A percentile compares a stretch with the other conserved stretches of the same genome.
Evolutionary conservation across 2,329 filamentous ascomycete genomes (phyloP).

Genomic region (Blumeriella jaapii): DNA sequence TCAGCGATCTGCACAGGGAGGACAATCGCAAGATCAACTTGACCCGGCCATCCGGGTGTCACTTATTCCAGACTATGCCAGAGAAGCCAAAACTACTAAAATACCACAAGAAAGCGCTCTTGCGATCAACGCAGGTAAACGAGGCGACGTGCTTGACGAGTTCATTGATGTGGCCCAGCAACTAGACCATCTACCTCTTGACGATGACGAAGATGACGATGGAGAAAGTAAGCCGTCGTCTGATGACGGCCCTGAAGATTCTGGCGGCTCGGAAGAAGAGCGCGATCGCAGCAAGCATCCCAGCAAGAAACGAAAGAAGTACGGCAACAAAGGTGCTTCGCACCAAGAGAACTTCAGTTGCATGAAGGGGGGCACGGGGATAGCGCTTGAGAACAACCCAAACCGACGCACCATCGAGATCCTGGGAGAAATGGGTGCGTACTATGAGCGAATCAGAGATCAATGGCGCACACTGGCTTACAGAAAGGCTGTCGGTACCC

Average conservation of each 20-base stretch:
- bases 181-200: slow-evolving; percentile 46
- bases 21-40: background rate
- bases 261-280: slow-evolving; percentile 27
- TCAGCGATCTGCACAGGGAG: slow-evolving; percentile 21
- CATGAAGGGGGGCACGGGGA: slow-evolving; percentile 38
- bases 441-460: slow-evolving; percentile 66
- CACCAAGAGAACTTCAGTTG: slow-evolving; percentile 39
- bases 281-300: slow-evolving; percentile 1
- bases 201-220: slow-evolving; percentile 36
- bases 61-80: slow-evolving; percentile 1
- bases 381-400: slow-evolving; percentile 41
- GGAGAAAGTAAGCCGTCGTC: slow-evolving; percentile 27
- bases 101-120: slow-evolving; percentile 4
- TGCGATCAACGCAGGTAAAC: background rate
- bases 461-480: slow-evolving; percentile 68
- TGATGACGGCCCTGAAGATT: slow-evolving; percentile 10
- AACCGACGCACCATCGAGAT: slow-evolving; percentile 68
- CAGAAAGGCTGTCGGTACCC: slow-evolving; percentile 61
- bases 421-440: slow-evolving; percentile 65
- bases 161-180: slow-evolving; percentile 52
- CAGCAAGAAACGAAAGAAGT: slow-evolving; percentile 9
- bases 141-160: slow-evolving; percentile 47
- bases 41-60: background rate
- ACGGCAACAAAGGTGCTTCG: slow-evolving; percentile 23
- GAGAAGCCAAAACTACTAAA: slow-evolving; percentile 2